These are phyloP conservation scores for Perkinsus olseni DNA, from an alignment of 169 alveolate genomes.

Conservation along the genomic window DNA sequence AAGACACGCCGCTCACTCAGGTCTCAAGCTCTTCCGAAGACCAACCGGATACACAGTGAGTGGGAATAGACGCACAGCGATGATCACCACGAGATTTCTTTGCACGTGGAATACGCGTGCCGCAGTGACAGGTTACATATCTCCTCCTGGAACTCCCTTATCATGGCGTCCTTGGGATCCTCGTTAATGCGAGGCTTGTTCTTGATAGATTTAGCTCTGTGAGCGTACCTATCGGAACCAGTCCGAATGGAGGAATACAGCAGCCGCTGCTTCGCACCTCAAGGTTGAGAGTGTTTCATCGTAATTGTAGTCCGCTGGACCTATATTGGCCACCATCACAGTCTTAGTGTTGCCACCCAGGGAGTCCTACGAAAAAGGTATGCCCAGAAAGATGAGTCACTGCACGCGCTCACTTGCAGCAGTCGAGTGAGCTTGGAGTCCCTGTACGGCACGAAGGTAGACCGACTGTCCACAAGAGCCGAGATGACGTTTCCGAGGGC, in stretches of 20 bases:
- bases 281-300: constrained; percentile 84
- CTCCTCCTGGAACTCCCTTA: constrained; percentile 66
- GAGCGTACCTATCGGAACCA: constrained; percentile 50
- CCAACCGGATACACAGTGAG: too few relatives aligned
- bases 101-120: background rate
- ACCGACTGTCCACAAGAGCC: constrained; percentile 73
- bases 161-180: constrained; percentile 77
- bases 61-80: too few relatives aligned
- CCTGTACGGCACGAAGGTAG: constrained; percentile 79
- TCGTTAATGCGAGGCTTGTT: constrained; percentile 80
- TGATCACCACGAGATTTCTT: background rate
- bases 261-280: too few relatives aligned
- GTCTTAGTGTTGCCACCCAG: constrained; percentile 85
- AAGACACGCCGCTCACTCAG: too few relatives aligned
- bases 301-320: constrained; percentile 82
- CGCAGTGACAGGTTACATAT: constrained; percentile 18
- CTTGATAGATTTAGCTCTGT: constrained; percentile 76
- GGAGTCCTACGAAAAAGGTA: constrained; percentile 49
- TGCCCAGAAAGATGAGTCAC: background rate
- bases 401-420: constrained; percentile 37
- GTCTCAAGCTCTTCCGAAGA: too few relatives aligned
- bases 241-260: too few relatives aligned
- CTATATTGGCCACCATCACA: constrained; percentile 78
- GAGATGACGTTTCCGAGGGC: constrained; percentile 84
- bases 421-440: constrained; percentile 83